phyloP scores from a whole-genome alignment of 768 basidiomycete species.

The Boletus tylopilopsis region DNA sequence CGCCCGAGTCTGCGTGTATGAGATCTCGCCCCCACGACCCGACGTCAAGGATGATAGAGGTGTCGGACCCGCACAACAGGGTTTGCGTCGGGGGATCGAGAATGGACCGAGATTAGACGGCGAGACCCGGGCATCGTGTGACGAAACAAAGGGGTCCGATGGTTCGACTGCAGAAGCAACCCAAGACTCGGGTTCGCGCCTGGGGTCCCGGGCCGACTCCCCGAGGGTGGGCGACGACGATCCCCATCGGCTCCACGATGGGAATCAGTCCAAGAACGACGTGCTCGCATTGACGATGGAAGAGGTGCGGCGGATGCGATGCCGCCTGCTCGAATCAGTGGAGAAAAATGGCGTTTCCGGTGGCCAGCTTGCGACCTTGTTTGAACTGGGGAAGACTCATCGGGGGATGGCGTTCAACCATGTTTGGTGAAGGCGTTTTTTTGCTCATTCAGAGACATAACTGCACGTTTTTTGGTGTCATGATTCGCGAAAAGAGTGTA shows the following conservation, averaged over 20 bases:
- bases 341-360: constrained; percentile 1
- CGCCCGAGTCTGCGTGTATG: constrained; percentile 20
- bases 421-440: constrained; percentile 18
- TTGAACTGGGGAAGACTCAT: constrained; percentile 20
- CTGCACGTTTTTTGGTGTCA: not conserved
- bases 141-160: not conserved
- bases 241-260: not conserved
- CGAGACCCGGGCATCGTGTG: not conserved
- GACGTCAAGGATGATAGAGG: not conserved
- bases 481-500: not conserved
- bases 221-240: not conserved
- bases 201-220: not conserved
- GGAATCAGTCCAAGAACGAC: constrained; percentile 2
- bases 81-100: not conserved
- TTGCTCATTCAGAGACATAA: not conserved
- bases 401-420: constrained; percentile 23
- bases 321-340: constrained; percentile 5
- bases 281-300: constrained; percentile 16
- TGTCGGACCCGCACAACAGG: not conserved
- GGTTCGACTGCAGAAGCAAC: not conserved
- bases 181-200: not conserved
- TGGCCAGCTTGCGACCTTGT: constrained; percentile 15
- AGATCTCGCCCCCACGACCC: constrained; percentile 9
- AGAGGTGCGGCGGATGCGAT: constrained; percentile 17
- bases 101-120: not conserved